A percentile compares a stretch with the other conserved stretches of the same genome.
Evolutionary conservation across 306 rosid genomes (phyloP).

Genomic region (Quercus mongolica): DNA sequence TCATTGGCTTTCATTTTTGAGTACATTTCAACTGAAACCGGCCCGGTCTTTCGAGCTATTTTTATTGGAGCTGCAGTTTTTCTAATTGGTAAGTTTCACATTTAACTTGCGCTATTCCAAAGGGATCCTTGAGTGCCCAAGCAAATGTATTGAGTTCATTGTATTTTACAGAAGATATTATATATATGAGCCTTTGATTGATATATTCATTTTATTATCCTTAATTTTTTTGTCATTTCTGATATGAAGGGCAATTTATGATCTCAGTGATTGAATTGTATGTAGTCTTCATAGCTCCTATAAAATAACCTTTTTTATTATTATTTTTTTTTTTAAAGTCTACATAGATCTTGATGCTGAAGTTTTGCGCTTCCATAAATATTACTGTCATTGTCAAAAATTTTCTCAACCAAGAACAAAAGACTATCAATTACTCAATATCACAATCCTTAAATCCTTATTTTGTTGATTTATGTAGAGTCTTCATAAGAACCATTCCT

Average conservation of each 20-base stretch:
- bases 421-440: too few species aligned
- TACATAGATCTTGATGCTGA: too few species aligned
- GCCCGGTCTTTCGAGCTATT: constrained; percentile 47
- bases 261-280: too few species aligned
- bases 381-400: too few species aligned
- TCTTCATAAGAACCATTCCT: background rate
- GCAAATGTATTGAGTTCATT: background rate
- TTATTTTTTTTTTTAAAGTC: too few species aligned
- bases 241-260: background rate
- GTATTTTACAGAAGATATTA: background rate
- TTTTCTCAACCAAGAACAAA: too few species aligned
- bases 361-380: too few species aligned
- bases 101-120: background rate
- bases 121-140: background rate
- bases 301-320: too few species aligned
- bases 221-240: background rate
- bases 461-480: background rate
- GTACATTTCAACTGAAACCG: constrained; percentile 44
- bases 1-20: constrained; percentile 67
- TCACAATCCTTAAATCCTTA: background rate
- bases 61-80: constrained; percentile 83
- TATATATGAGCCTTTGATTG: background rate
- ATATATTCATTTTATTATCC: background rate
- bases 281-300: too few species aligned
- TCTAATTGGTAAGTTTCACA: constrained; percentile 45